phyloP scores from a whole-genome alignment of 106 monocot genomes.

The Triglochin maritima region DNA sequence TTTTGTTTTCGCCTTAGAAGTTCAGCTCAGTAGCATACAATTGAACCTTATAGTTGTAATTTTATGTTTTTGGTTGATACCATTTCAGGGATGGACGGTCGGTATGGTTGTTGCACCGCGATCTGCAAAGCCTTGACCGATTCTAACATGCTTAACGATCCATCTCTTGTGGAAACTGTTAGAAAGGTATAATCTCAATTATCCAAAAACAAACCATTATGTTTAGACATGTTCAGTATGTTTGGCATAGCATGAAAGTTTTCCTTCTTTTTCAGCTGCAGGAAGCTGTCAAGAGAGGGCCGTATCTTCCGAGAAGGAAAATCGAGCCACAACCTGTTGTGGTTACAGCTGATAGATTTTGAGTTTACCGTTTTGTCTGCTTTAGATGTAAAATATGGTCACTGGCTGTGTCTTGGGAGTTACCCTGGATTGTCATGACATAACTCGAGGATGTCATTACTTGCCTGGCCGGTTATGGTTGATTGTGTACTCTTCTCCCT shows the following conservation, averaged over 20 bases:
- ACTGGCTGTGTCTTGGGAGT: too few species aligned
- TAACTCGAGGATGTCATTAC: too few species aligned
- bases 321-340: constrained; percentile 66
- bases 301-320: constrained; percentile 44
- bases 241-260: too few species aligned
- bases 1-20: too few species aligned
- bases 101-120: constrained; percentile 59
- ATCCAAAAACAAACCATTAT: too few species aligned
- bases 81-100: constrained; percentile 70
- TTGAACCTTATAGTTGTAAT: background rate
- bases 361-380: constrained; percentile 6
- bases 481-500: too few species aligned
- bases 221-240: too few species aligned
- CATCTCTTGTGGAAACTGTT: constrained; percentile 31
- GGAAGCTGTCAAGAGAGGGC: constrained; percentile 79
- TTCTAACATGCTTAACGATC: constrained; percentile 53
- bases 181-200: too few species aligned
- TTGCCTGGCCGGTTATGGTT: too few species aligned
- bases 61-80: background rate
- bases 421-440: too few species aligned
- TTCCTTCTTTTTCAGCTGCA: constrained; percentile 50
- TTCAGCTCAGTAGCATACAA: too few species aligned
- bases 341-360: constrained; percentile 79
- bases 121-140: constrained; percentile 52
- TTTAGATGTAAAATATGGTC: background rate